These are phyloP conservation scores for Anaeromyces robustus DNA, from an alignment of 192 early-diverging fungal species.

Conservation along the genomic window DNA sequence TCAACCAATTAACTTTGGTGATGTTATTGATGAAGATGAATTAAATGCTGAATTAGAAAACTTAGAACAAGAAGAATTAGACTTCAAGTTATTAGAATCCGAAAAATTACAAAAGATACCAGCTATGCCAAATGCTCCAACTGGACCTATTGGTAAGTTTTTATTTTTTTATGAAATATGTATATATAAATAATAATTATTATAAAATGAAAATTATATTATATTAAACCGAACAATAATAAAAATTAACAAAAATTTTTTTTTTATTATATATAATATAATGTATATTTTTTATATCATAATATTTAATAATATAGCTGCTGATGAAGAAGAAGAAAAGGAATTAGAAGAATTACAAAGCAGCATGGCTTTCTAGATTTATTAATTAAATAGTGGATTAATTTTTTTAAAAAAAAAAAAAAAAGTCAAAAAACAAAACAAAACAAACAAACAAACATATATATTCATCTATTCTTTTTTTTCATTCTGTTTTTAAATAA, in stretches of 20 bases:
- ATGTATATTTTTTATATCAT: not conserved
- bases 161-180: no score
- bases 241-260: no score
- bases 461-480: no score
- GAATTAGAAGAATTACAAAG: constrained; percentile 60
- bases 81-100: constrained; percentile 63
- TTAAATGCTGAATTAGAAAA: constrained; percentile 68
- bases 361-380: constrained; percentile 38
- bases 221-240: no score
- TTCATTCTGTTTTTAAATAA: no score
- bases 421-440: no score
- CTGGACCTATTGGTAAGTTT: constrained; percentile 43
- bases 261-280: no score
- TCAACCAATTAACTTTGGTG: constrained; percentile 67
- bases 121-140: constrained; percentile 40
- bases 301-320: constrained; percentile 10
- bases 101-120: constrained; percentile 19
- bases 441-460: no score
- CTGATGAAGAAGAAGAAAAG: constrained; percentile 60
- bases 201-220: no score
- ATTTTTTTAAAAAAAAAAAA: no score
- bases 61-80: constrained; percentile 83
- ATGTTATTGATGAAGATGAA: constrained; percentile 90
- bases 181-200: no score
- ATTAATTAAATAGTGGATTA: no score